Percentiles rank a stretch among this genome's conserved stretches.
Conservation (phyloP, 1,284 basidiomycete genomes). For the Marasmius oreades region DNA sequence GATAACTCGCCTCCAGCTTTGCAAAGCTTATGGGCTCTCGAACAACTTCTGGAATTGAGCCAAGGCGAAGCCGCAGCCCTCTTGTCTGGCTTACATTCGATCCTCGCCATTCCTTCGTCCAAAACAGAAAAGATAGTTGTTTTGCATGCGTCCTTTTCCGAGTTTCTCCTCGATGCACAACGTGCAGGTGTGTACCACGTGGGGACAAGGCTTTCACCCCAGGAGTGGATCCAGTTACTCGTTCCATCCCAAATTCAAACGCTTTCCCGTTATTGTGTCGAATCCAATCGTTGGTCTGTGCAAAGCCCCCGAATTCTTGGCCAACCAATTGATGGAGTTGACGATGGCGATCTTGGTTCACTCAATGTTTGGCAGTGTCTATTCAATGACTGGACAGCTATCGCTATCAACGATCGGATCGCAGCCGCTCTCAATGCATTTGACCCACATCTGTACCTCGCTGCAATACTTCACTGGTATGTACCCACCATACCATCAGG, state of each 20-base stretch:
- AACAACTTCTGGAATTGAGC: background rate
- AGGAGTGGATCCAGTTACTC: background rate
- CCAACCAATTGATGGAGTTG: too few species aligned
- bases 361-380: background rate
- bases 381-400: background rate
- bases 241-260: background rate
- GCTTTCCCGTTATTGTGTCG: background rate
- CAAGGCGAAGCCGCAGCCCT: background rate
- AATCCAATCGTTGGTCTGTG: background rate
- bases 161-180: background rate
- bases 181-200: background rate
- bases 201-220: background rate
- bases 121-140: background rate
- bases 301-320: too few species aligned
- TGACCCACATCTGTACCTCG: background rate
- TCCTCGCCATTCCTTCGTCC: background rate
- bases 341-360: background rate
- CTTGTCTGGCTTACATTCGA: background rate
- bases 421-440: background rate
- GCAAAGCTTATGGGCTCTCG: background rate
- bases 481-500: background rate
- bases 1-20: background rate
- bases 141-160: background rate
- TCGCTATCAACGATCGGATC: background rate
- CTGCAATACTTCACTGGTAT: background rate